These are phyloP conservation scores for Penicillium angulare DNA, from an alignment of 495 filamentous ascomycete species.

Conservation along the genomic window DNA sequence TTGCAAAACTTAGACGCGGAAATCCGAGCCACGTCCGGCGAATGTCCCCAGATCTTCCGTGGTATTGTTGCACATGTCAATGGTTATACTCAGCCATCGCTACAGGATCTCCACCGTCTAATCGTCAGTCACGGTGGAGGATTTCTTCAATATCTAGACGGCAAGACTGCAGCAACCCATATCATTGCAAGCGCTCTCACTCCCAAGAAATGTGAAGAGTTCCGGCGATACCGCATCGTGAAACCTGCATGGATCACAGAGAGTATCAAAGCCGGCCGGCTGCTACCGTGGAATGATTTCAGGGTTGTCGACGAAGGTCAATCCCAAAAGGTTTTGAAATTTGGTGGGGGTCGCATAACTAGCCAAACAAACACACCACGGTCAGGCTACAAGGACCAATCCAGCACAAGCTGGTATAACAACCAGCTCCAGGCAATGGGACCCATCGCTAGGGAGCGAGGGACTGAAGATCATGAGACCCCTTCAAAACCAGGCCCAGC, in stretches of 20 bases:
- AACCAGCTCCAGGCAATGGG: constrained; percentile 55
- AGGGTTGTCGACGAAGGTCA: constrained; percentile 76
- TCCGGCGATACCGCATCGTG: constrained; percentile 81
- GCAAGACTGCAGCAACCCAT: constrained; percentile 90
- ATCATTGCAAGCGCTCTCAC: constrained; percentile 90
- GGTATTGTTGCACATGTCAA: constrained; percentile 87
- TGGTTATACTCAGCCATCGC: constrained; percentile 88
- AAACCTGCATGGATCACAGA: constrained; percentile 97
- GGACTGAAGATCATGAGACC: not conserved
- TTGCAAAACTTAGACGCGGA: constrained; percentile 89
- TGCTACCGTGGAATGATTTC: constrained; percentile 83
- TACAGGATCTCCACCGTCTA: constrained; percentile 81
- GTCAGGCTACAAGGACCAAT: constrained; percentile 70
- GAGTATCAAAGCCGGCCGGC: constrained; percentile 72
- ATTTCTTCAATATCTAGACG: constrained; percentile 92
- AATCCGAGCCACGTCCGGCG: constrained; percentile 61
- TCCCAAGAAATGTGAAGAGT: constrained; percentile 87
- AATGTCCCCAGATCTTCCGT: constrained; percentile 82
- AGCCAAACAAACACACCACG: constrained; percentile 60
- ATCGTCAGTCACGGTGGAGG: constrained; percentile 89
- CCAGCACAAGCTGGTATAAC: constrained; percentile 74
- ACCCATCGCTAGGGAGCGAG: not conserved
- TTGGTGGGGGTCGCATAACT: constrained; percentile 65
- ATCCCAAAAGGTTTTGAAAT: constrained; percentile 74
- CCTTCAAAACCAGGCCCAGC: not conserved